Conservation (phyloP, 2,329 filamentous ascomycete genomes). For the Orbilia quercus region DNA sequence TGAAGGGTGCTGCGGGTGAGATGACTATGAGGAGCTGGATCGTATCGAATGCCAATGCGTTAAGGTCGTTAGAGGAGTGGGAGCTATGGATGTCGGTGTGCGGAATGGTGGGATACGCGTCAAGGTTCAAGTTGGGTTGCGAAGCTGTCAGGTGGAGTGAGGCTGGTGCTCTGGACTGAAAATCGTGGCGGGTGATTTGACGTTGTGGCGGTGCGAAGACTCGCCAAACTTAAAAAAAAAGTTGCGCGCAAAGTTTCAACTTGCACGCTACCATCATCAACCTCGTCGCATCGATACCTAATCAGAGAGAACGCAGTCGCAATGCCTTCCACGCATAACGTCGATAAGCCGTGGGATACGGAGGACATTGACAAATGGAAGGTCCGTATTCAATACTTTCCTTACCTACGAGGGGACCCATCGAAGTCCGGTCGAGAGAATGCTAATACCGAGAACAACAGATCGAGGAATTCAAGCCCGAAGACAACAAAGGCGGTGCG, state of each 20-base stretch:
- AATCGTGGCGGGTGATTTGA: slow-evolving; percentile 36
- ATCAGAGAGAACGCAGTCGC: slow-evolving; percentile 57
- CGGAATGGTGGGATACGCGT: slow-evolving; percentile 55
- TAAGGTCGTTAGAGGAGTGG: slow-evolving; percentile 25
- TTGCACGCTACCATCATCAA: slow-evolving; percentile 5
- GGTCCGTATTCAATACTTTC: slow-evolving; percentile 63
- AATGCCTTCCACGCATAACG: slow-evolving; percentile 90
- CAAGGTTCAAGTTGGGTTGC: slow-evolving; percentile 54
- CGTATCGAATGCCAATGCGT: slow-evolving; percentile 41
- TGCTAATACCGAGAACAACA: slow-evolving; percentile 60
- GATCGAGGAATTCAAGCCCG: slow-evolving; percentile 83
- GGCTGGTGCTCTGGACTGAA: slow-evolving; percentile 28
- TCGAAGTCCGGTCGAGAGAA: too few relatives aligned
- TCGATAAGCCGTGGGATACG: slow-evolving; percentile 93
- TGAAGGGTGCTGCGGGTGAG: background rate
- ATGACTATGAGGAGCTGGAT: slow-evolving; percentile 8
- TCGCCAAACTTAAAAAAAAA: slow-evolving; percentile 26
- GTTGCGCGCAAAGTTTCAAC: slow-evolving; percentile 48
- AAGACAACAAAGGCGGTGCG: slow-evolving; percentile 84
- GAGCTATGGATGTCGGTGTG: slow-evolving; percentile 38
- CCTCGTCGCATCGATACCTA: slow-evolving; percentile 10
- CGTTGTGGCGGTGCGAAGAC: slow-evolving; percentile 28
- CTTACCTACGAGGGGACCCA: too few relatives aligned
- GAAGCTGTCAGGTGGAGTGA: slow-evolving; percentile 56
- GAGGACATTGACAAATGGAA: slow-evolving; percentile 98